Evolutionary conservation across 140 eudicot species (phyloP).

Genomic region (Bidens hawaiensis): DNA sequence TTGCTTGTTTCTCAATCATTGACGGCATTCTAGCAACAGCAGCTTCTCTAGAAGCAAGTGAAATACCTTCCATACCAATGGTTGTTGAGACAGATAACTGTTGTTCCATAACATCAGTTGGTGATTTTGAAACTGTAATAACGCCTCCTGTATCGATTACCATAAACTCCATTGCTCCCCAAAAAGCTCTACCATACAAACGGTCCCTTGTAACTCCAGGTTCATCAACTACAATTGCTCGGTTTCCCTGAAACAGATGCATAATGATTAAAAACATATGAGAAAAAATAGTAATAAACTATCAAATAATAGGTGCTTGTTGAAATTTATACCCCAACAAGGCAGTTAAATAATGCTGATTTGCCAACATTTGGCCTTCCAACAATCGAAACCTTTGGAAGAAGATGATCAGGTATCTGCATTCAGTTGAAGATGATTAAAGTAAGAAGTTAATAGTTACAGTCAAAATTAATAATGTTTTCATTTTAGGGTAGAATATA

Average conservation of each 20-base stretch:
- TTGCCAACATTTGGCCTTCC: conserved; percentile 99
- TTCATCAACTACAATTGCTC: conserved; percentile 94
- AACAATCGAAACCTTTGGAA: conserved; percentile 86
- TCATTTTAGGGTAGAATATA: background rate
- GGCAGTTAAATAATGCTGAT: conserved; percentile 92
- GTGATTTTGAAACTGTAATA: conserved; percentile 61
- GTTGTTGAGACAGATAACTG: conserved; percentile 84
- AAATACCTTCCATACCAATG: conserved; percentile 98
- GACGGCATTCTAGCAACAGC: conserved; percentile 98
- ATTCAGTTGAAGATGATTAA: conserved; percentile 7
- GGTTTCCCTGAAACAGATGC: conserved; percentile 60
- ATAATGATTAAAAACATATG: background rate
- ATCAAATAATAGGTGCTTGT: background rate
- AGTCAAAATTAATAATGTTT: conserved; percentile 4
- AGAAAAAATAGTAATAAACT: background rate
- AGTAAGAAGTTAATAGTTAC: background rate
- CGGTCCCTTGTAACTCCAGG: conserved; percentile 99
- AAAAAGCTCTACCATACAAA: conserved; percentile 76
- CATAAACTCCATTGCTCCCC: conserved; percentile 79
- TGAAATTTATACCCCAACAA: conserved; percentile 70
- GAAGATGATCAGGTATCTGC: conserved; percentile 93
- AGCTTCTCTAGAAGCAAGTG: conserved; percentile 93
- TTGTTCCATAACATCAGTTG: conserved; percentile 79
- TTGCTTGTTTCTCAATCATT: conserved; percentile 89
- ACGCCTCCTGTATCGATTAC: conserved; percentile 95